These are phyloP conservation scores for Sergeia podlipaevii DNA, from an alignment of 208 protist species.

Conservation along the genomic window DNA sequence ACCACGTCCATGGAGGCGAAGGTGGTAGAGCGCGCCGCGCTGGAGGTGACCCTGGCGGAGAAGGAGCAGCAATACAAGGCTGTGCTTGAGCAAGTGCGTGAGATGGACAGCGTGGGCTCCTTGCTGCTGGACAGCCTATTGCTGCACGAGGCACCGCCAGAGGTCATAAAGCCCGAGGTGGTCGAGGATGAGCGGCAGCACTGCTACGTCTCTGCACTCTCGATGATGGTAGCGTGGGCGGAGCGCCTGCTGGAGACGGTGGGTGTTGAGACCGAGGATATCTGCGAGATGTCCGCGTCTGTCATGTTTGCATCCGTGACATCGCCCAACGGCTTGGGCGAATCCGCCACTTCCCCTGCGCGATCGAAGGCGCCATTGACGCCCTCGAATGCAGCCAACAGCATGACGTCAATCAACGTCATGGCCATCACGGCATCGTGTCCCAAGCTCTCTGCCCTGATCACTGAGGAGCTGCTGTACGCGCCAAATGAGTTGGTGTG, in stretches of 20 bases:
- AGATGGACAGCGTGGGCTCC: slow-evolving; percentile 65
- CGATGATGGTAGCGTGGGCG: slow-evolving; percentile 15
- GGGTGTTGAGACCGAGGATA: slow-evolving; percentile 12
- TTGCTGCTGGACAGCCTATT: slow-evolving; percentile 59
- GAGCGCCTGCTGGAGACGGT: neutral
- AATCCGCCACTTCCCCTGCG: neutral
- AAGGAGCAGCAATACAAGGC: slow-evolving; percentile 43
- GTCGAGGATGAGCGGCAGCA: neutral
- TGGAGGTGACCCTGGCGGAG: slow-evolving; percentile 28
- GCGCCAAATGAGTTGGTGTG: slow-evolving; percentile 6
- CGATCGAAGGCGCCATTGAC: neutral
- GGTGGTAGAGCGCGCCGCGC: slow-evolving; percentile 20
- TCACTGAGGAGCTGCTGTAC: slow-evolving; percentile 13
- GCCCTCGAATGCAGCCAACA: neutral
- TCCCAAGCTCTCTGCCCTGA: neutral
- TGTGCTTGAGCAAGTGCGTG: slow-evolving; percentile 42
- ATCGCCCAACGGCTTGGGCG: too few relatives aligned
- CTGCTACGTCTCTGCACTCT: slow-evolving; percentile 6
- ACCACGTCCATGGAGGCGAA: slow-evolving; percentile 29
- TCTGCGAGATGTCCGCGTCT: slow-evolving; percentile 4
- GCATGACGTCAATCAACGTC: neutral
- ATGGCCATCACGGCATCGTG: neutral
- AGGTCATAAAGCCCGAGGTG: neutral
- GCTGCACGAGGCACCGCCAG: slow-evolving; percentile 22
- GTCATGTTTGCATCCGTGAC: neutral